Evolutionary conservation across 257 asterid species (phyloP), one percentile per base, ranked within the genome.

Genomic region (Osmanthus fragrans): DNA sequence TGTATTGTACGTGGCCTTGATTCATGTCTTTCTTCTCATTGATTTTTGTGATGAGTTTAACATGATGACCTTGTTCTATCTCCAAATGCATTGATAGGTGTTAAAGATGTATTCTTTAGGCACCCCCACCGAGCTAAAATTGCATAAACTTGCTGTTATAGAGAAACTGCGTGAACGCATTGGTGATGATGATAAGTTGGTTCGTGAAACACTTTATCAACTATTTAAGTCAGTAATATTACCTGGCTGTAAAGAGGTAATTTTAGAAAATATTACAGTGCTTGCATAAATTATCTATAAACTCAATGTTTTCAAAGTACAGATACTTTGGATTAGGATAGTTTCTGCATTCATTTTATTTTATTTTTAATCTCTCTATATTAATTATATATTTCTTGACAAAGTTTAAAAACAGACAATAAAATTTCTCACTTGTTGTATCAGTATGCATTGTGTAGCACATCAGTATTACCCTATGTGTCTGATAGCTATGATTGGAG

Each of bases 81-180:
- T 75, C 56, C 86, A 95, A 97, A 90, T 81, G 97, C 98, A 56
- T 83, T 95, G 82, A 74, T 80, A 16, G 98, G 97, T 49, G 82
- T 93, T 54, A 90, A 82, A 87, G 94, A 92, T 78, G 72, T 95
- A 83, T 83, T 95, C 86, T 82, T 82, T 76, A 91, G 86, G 36
- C 81, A 91, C n/a, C 83, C 98, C 97, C 54, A 76, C 72, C 82
- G 98, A 95, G 85, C 76, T 95, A 91, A 91, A 87, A 94, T 83
- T 88, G 77, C 97, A 93, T 85, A 91, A 90, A 81, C 89, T 93
- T 74, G 93, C 96, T 81, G 89, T 92, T 75, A 76, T 93, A 40
- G 98, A 93, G 81, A 95, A 91, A 82, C 88, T 95, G 75, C 96
- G 98, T 49, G 98, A 91, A 73, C 97, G 97, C 37, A 91, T 95